These are phyloP conservation scores for Pyrus betulifolia DNA, from an alignment of 306 rosid species.

Conservation along the genomic window DNA sequence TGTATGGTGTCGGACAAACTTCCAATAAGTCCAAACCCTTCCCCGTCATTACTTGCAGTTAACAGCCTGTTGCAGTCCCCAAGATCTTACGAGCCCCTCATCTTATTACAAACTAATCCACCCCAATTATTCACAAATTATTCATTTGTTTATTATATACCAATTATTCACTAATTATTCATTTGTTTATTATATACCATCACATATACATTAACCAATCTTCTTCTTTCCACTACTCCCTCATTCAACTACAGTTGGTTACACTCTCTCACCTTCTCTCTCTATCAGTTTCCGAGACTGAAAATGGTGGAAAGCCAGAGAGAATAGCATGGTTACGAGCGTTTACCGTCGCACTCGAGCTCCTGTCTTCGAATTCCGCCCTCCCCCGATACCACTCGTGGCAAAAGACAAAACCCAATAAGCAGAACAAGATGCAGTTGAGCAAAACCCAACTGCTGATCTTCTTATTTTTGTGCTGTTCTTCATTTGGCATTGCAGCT, in stretches of 20 bases:
- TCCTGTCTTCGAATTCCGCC: neutral
- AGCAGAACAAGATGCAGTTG: conserved; percentile 32
- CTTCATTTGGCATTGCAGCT: conserved; percentile 17
- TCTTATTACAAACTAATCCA: conserved; percentile 19
- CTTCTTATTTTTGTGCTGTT: conserved; percentile 36
- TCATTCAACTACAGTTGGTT: conserved; percentile 19
- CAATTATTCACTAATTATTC: conserved; percentile 2
- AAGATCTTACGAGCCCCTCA: conserved; percentile 41
- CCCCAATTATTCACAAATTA: conserved; percentile 9
- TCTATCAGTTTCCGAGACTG: conserved; percentile 14
- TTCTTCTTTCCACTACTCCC: conserved; percentile 41
- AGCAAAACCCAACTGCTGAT: conserved; percentile 29
- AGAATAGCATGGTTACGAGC: neutral
- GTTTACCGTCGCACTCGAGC: neutral
- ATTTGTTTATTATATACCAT: conserved; percentile 14
- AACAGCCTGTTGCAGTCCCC: conserved; percentile 48
- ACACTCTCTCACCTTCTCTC: conserved; percentile 20
- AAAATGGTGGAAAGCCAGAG: conserved; percentile 45
- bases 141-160: neutral
- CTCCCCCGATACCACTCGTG: neutral
- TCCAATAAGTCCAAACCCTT: conserved; percentile 58
- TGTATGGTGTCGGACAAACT: conserved; percentile 82
- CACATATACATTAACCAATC: conserved; percentile 25
- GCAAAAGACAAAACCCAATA: conserved; percentile 5
- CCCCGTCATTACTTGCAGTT: conserved; percentile 38